Percentiles rank a stretch among this genome's conserved stretches.
phyloP scores from a whole-genome alignment of 179 eudicot species.

The Gypsophila paniculata region DNA sequence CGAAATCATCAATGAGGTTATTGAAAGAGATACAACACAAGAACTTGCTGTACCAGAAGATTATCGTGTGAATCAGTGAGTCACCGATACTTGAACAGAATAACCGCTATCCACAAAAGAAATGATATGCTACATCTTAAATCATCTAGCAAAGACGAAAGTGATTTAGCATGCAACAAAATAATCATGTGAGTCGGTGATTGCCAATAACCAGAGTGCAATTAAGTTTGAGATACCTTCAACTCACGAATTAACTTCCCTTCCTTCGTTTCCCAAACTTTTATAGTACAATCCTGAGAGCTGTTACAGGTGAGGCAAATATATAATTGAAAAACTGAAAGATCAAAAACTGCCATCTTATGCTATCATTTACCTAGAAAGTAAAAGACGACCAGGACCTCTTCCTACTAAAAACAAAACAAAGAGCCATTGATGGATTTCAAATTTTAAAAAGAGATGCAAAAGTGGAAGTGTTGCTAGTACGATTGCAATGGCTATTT shows the following conservation, averaged over 20 bases:
- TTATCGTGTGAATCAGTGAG: too few species aligned
- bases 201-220: too few species aligned
- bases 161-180: too few species aligned
- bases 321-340: conserved; percentile 13
- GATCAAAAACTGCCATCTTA: background rate
- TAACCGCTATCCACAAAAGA: too few species aligned
- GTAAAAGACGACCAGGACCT: background rate
- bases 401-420: background rate
- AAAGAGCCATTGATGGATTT: background rate
- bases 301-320: conserved; percentile 38
- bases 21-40: too few species aligned
- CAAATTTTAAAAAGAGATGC: background rate
- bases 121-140: too few species aligned
- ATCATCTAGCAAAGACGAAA: too few species aligned
- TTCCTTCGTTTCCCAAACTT: conserved; percentile 85
- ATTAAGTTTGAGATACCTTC: too few species aligned
- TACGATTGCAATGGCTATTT: background rate
- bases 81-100: too few species aligned
- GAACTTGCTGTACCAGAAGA: too few species aligned
- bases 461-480: background rate
- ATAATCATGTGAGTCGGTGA: too few species aligned
- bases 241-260: conserved; percentile 87
- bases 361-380: background rate
- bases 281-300: conserved; percentile 89
- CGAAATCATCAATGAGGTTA: too few species aligned